Percentiles rank a stretch among this genome's conserved stretches.
Evolutionary conservation across 2,329 filamentous ascomycete species (phyloP).

Genomic region (Ascochyta rabiei): DNA sequence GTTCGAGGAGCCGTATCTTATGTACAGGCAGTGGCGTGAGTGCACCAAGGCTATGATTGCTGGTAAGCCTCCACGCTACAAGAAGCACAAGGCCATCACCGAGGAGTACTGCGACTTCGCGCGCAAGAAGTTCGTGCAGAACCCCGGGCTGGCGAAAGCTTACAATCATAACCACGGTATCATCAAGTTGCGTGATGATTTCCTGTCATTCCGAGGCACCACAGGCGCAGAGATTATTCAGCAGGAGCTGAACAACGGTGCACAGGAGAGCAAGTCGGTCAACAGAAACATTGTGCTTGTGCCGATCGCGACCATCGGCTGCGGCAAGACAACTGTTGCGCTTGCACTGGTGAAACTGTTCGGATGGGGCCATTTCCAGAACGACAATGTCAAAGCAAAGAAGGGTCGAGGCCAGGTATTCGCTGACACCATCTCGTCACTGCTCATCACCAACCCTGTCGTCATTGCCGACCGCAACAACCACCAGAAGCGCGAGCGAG

Average conservation of each 20-base stretch:
- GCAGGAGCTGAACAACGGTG: slow-evolving; percentile 66
- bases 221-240: slow-evolving; percentile 89
- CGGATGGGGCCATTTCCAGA: slow-evolving; percentile 91
- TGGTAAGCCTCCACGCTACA: slow-evolving; percentile 74
- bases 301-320: slow-evolving; percentile 91
- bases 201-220: slow-evolving; percentile 80
- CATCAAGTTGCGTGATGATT: slow-evolving; percentile 86
- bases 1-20: slow-evolving; percentile 97
- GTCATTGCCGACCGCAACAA: slow-evolving; percentile 96
- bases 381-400: slow-evolving; percentile 89
- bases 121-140: slow-evolving; percentile 70
- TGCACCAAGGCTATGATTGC: slow-evolving; percentile 89
- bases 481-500: slow-evolving; percentile 83
- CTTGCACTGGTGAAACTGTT: slow-evolving; percentile 83
- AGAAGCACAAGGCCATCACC: slow-evolving; percentile 88
- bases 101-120: slow-evolving; percentile 89
- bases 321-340: slow-evolving; percentile 93
- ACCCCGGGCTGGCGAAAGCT: slow-evolving; percentile 69
- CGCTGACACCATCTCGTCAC: slow-evolving; percentile 69
- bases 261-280: slow-evolving; percentile 60
- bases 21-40: slow-evolving; percentile 99
- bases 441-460: slow-evolving; percentile 68
- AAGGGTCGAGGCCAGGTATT: slow-evolving; percentile 77
- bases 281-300: slow-evolving; percentile 77
- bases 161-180: slow-evolving; percentile 95